A percentile compares a stretch with the other conserved stretches of the same genome.
Evolutionary conservation across 2,329 filamentous ascomycete genomes (phyloP).

Genomic region (Botrytis elliptica): DNA sequence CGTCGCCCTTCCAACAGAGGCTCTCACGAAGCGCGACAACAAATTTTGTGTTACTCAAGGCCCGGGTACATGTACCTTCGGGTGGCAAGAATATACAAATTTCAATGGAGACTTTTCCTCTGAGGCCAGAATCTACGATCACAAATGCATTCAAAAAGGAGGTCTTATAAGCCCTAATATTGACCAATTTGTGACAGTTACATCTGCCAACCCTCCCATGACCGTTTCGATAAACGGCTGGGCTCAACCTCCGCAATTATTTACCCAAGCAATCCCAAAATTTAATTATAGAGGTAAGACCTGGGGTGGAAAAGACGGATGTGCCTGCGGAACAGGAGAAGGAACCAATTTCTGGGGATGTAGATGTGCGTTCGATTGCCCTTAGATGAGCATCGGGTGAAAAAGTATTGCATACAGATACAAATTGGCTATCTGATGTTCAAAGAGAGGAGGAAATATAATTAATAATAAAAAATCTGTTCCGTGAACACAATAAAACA

Average conservation of each 20-base stretch:
- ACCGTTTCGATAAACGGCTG: constrained; percentile 7
- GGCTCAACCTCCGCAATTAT: not conserved
- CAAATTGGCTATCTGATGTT: not conserved
- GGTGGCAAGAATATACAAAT: constrained; percentile 2
- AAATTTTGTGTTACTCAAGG: not conserved
- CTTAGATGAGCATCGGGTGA: not conserved
- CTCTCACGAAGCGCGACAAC: not conserved
- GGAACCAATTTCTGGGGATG: not conserved
- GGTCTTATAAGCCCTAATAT: constrained; percentile 30
- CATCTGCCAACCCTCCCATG: not conserved
- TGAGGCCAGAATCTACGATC: not conserved
- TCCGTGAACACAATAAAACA: not conserved
- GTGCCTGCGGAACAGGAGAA: not conserved
- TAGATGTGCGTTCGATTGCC: constrained; percentile 6
- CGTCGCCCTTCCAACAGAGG: not conserved
- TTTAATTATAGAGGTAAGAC: not conserved
- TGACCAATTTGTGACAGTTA: not conserved
- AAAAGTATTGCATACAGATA: not conserved
- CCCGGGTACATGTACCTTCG: not conserved
- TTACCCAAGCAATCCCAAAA: not conserved
- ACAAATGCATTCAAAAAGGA: constrained; percentile 32
- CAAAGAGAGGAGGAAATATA: not conserved
- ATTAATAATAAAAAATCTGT: not conserved
- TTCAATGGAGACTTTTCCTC: not conserved
- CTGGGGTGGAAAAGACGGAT: not conserved